Conservation (phyloP, 805 yeast genomes). For the Nakazawaea anatomiae region DNA sequence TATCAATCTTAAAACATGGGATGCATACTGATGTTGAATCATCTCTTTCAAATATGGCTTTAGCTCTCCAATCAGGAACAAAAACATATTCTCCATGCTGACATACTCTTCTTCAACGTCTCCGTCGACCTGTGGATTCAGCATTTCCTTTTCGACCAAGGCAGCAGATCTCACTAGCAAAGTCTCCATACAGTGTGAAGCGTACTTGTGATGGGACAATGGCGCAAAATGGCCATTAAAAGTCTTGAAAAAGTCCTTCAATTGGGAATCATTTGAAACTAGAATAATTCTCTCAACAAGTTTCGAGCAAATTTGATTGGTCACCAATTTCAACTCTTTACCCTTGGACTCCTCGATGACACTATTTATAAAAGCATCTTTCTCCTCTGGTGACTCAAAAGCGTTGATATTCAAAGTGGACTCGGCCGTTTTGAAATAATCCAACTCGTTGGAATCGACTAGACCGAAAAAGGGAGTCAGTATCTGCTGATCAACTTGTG, state of each 20-base stretch:
- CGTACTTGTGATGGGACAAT: conserved; percentile 78
- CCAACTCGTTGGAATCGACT: conserved; percentile 77
- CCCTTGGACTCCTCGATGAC: conserved; percentile 84
- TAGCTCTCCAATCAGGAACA: conserved; percentile 61
- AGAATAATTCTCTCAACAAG: conserved; percentile 82
- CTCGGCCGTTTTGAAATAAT: conserved; percentile 91
- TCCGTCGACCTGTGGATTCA: conserved; percentile 32
- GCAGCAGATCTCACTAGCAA: conserved; percentile 71
- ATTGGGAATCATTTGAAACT: conserved; percentile 54
- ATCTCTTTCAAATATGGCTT: conserved; percentile 52
- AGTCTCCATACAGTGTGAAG: conserved; percentile 92
- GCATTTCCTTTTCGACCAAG: conserved; percentile 65
- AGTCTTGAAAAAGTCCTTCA: conserved; percentile 57
- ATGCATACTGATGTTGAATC: conserved; percentile 74
- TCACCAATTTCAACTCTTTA: conserved; percentile 85
- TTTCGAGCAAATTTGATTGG: conserved; percentile 93
- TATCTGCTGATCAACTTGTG: conserved; percentile 4
- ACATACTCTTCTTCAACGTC: conserved; percentile 33
- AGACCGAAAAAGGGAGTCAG: conserved; percentile 70
- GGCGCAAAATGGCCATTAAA: conserved; percentile 73
- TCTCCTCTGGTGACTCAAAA: conserved; percentile 69
- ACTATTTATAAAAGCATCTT: conserved; percentile 63
- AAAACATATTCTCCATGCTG: conserved; percentile 62
- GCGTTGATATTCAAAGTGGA: conserved; percentile 77
- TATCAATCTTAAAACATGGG: conserved; percentile 77